phyloP scores from a whole-genome alignment of 1,284 basidiomycete genomes.

The Sanghuangporus weigelae region DNA sequence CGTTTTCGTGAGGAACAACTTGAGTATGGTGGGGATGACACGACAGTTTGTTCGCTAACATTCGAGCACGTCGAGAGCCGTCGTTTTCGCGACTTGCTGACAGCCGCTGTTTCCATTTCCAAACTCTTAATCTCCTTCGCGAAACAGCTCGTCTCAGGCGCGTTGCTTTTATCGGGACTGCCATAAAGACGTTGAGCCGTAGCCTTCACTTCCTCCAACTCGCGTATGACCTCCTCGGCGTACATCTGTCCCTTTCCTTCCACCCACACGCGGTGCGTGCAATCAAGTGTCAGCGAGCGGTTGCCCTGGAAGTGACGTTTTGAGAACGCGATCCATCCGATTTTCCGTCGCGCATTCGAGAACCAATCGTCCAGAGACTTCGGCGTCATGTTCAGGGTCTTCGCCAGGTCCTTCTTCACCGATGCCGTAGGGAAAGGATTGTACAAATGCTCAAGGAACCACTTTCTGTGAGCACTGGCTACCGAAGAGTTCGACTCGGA shows the following conservation, averaged over 20 bases:
- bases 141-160: constrained; percentile 22
- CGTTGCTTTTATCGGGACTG: constrained; percentile 15
- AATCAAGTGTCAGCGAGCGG: constrained; percentile 33
- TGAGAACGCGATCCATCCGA: constrained; percentile 46
- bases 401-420: constrained; percentile 28
- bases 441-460: constrained; percentile 42
- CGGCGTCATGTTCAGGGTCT: constrained; percentile 20
- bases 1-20: background rate
- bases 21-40: background rate
- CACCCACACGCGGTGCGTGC: constrained; percentile 36
- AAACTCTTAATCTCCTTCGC: constrained; percentile 24
- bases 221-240: constrained; percentile 23
- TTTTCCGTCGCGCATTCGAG: constrained; percentile 39
- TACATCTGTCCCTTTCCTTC: constrained; percentile 25
- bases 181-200: constrained; percentile 31
- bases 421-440: constrained; percentile 43
- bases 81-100: constrained; percentile 14
- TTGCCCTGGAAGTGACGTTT: constrained; percentile 34
- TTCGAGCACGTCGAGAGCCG: background rate
- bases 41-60: background rate
- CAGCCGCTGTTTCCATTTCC: constrained; percentile 26
- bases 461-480: constrained; percentile 21
- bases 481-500: background rate
- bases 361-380: constrained; percentile 46
- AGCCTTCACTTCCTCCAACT: constrained; percentile 32